Base-by-base conservation (phyloP, 805 yeast genomes). In the Dipodascus geniculatus region DNA sequence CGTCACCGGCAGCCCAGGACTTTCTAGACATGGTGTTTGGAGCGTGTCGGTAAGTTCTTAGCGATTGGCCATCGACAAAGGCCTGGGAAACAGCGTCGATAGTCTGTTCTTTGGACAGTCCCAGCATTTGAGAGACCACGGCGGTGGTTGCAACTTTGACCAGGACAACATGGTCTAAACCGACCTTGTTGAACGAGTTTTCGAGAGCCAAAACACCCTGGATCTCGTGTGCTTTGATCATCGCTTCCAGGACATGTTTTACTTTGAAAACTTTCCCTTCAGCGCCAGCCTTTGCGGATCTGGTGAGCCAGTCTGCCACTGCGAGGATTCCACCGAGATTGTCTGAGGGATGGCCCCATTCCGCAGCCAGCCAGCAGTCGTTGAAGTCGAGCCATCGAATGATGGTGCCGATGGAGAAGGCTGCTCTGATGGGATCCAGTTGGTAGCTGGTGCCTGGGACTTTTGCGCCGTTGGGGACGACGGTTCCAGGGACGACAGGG, bases 1-100 rank as follows among this genome's bases (percentile, higher is more conserved):
- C 83, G 60, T 79, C 83, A 55, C 83, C 84, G 14, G 84, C 84
- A 24, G 84, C 84, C 84, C 84, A 79, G 1, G 82, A 78, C 66
- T 79, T 79, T 62, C 83, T 73, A 6, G 81, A 74, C 67, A 79
- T 78, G 51, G 83, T 80, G 66, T 79, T 79, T 57, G 84, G 83
- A 6, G 83, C 80, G 61, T 79, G 84, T 61, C 84, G 74, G 61
- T 79, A 79, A 28, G 83, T 80, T 65, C 84, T 72, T 56, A 79
- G 66, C 2, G 80, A 60, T 58, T 77, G 81, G 28, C 83, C 83
- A 64, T 79, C 84, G 23, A 74, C 82, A 66, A 79, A 78, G 8
- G 83, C 82, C 56, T 79, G 83, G 3, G 82, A 77, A 3, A 79
- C 53, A 20, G 81, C 81, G 57, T 74, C 80, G 51, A 73, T 65